Conservation (phyloP, 495 filamentous ascomycete species). For the Hypoxylon intermedium region DNA sequence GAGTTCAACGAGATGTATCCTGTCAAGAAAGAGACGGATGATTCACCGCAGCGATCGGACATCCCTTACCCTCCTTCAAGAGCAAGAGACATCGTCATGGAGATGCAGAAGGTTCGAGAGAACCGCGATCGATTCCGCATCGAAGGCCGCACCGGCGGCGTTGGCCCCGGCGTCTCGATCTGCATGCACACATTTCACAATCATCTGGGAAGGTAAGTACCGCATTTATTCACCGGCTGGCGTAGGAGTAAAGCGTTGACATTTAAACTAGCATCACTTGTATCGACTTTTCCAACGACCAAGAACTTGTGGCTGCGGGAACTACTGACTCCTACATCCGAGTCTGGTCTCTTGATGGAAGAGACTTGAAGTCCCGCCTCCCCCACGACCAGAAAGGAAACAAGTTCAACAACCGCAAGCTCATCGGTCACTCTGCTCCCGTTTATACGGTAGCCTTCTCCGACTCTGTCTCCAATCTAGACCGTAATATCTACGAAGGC, state of each 20-base stretch:
- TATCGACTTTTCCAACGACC: slow-evolving; percentile 91
- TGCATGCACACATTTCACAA: slow-evolving; percentile 99
- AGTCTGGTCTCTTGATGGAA: slow-evolving; percentile 87
- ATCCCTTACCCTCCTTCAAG: slow-evolving; percentile 86
- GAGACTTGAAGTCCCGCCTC: slow-evolving; percentile 62
- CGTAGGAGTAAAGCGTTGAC: slow-evolving; percentile 37
- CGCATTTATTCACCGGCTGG: not conserved
- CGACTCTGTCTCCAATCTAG: slow-evolving; percentile 67
- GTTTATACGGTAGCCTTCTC: slow-evolving; percentile 92
- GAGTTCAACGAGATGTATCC: slow-evolving; percentile 75
- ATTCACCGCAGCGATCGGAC: slow-evolving; percentile 75
- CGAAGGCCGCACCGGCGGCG: slow-evolving; percentile 77
- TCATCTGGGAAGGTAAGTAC: slow-evolving; percentile 79
- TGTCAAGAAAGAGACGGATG: slow-evolving; percentile 91
- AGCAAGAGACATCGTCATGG: slow-evolving; percentile 87
- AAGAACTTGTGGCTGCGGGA: slow-evolving; percentile 80
- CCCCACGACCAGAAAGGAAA: slow-evolving; percentile 48
- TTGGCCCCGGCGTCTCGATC: slow-evolving; percentile 80
- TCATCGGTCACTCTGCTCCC: slow-evolving; percentile 90
- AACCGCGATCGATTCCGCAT: slow-evolving; percentile 89
- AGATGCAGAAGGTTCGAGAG: slow-evolving; percentile 93
- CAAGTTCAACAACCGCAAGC: slow-evolving; percentile 68
- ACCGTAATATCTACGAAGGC: slow-evolving; percentile 51
- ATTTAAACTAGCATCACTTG: slow-evolving; percentile 74
- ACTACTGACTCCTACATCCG: slow-evolving; percentile 94